phyloP scores from a whole-genome alignment of 2,329 filamentous ascomycete species.

The Bipolaris gigantea region DNA sequence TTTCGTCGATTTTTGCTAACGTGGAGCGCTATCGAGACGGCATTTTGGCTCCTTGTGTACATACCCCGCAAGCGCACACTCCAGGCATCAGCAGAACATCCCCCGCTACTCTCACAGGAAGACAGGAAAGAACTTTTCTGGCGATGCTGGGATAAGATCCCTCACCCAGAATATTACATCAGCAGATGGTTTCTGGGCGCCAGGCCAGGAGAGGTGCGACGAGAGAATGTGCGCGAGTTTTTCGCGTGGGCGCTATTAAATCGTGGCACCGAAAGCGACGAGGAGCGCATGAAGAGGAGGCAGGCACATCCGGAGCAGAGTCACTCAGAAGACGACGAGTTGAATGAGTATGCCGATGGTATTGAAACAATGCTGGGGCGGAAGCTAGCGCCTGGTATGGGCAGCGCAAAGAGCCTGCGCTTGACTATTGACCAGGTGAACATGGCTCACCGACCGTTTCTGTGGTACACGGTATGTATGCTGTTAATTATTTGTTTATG shows the following conservation, averaged over 20 bases:
- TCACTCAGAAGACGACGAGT: slow-evolving; percentile 50
- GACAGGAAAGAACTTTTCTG: slow-evolving; percentile 61
- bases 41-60: slow-evolving; percentile 59
- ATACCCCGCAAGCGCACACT: slow-evolving; percentile 56
- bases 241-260: slow-evolving; percentile 70
- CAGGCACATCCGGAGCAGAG: slow-evolving; percentile 23
- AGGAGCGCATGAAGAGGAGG: slow-evolving; percentile 15
- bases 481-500: not conserved
- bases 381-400: slow-evolving; percentile 57
- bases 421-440: slow-evolving; percentile 66
- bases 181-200: slow-evolving; percentile 68
- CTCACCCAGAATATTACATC: slow-evolving; percentile 60
- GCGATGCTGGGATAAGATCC: slow-evolving; percentile 58
- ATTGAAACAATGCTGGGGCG: slow-evolving; percentile 58
- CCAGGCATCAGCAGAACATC: slow-evolving; percentile 57
- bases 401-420: slow-evolving; percentile 60
- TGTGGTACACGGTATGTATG: slow-evolving; percentile 63
- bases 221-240: slow-evolving; percentile 71
- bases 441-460: slow-evolving; percentile 62
- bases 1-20: slow-evolving; percentile 44
- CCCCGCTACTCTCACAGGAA: slow-evolving; percentile 48
- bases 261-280: slow-evolving; percentile 45
- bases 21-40: slow-evolving; percentile 55
- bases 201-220: slow-evolving; percentile 57
- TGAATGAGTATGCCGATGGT: slow-evolving; percentile 58